phyloP scores from a whole-genome alignment of 768 basidiomycete genomes.

The Rhodotorula kratochvilovae region DNA sequence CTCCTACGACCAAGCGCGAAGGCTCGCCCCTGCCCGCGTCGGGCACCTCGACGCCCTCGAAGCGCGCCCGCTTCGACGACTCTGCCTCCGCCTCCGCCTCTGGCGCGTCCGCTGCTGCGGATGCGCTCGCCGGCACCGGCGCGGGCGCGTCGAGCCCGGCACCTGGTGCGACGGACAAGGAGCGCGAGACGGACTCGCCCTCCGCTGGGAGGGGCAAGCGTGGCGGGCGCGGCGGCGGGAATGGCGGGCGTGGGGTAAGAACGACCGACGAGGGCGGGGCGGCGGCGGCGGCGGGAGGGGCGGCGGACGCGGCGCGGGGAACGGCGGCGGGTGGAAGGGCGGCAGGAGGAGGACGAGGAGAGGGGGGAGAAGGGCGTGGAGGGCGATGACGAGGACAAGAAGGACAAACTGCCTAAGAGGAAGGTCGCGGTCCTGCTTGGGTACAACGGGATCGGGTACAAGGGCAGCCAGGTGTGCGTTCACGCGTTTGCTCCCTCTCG shows the following conservation, averaged over 20 bases:
- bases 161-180: neutral
- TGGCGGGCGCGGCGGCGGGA: slow-evolving; percentile 1
- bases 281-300: neutral
- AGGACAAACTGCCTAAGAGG: slow-evolving; percentile 61
- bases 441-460: slow-evolving; percentile 85
- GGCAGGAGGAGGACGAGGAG: slow-evolving; percentile 6
- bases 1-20: slow-evolving; percentile 31
- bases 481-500: neutral
- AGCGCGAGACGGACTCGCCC: slow-evolving; percentile 32
- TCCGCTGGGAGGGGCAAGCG: slow-evolving; percentile 8
- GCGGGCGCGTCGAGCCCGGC: slow-evolving; percentile 18
- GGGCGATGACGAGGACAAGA: slow-evolving; percentile 15
- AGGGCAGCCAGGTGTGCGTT: slow-evolving; percentile 93
- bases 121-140: neutral
- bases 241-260: neutral
- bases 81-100: neutral
- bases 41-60: slow-evolving; percentile 21
- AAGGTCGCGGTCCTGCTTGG: slow-evolving; percentile 79
- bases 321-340: neutral
- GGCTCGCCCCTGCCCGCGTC: neutral
- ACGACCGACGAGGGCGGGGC: neutral
- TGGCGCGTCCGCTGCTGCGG: neutral
- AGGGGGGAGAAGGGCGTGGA: neutral
- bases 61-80: slow-evolving; percentile 27
- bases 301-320: slow-evolving; percentile 1